Percentiles rank a stretch among this genome's conserved stretches.
Conservation (phyloP, 1,284 basidiomycete genomes). For the Puccinia hordei region DNA sequence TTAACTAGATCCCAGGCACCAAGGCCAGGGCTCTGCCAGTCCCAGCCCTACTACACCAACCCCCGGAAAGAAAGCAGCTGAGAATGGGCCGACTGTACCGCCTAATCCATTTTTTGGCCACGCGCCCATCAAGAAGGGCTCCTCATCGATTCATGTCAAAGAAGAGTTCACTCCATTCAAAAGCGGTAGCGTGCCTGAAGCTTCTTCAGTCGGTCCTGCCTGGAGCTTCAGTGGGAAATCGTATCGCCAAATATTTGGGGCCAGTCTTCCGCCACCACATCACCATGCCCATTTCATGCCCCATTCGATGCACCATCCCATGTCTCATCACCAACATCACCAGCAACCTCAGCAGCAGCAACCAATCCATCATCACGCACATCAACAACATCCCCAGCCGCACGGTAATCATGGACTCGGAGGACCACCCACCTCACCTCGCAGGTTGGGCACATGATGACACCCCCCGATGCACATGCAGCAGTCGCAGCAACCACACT, state of each 20-base stretch:
- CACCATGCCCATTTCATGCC: constrained; percentile 37
- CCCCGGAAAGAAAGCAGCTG: constrained; percentile 23
- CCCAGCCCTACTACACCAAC: not conserved
- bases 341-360: constrained; percentile 13
- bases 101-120: constrained; percentile 45
- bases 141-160: constrained; percentile 43
- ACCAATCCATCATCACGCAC: constrained; percentile 32
- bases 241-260: constrained; percentile 43
- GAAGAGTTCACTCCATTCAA: constrained; percentile 50
- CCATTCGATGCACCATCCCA: constrained; percentile 30
- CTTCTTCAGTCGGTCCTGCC: constrained; percentile 37
- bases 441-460: constrained; percentile 21
- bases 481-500: constrained; percentile 34
- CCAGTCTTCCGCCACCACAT: constrained; percentile 36
- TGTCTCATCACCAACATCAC: constrained; percentile 27
- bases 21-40: constrained; percentile 3
- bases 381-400: constrained; percentile 16
- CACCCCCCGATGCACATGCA: constrained; percentile 33
- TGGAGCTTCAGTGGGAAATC: constrained; percentile 43
- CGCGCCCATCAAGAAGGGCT: constrained; percentile 43
- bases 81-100: constrained; percentile 1
- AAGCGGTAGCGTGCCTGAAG: constrained; percentile 37
- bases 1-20: not conserved
- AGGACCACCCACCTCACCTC: constrained; percentile 33
- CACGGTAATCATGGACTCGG: constrained; percentile 24